phyloP scores from a whole-genome alignment of 768 basidiomycete species.

The Cantharellus anzutake region DNA sequence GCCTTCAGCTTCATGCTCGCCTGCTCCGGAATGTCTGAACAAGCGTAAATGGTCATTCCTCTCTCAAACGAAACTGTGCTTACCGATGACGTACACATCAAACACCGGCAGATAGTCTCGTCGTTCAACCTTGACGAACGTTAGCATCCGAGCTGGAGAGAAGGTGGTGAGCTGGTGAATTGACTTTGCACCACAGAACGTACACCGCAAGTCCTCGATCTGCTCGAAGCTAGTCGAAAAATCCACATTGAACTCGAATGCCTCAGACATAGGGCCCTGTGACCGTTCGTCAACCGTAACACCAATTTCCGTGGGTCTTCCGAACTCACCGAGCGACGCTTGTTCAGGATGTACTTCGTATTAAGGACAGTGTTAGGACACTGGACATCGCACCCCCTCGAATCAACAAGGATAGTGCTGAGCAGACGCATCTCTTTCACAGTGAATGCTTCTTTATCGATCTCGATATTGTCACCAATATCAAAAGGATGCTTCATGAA shows the following conservation, averaged over 20 bases:
- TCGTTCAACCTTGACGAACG: constrained; percentile 47
- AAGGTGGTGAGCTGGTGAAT: background rate
- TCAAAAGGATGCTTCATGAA: constrained; percentile 69
- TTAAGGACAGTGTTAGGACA: constrained; percentile 49
- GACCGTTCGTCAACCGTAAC: constrained; percentile 54
- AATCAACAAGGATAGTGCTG: constrained; percentile 51
- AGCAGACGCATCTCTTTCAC: constrained; percentile 80
- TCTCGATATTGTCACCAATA: constrained; percentile 52
- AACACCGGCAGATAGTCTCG: constrained; percentile 62
- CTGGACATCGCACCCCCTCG: constrained; percentile 39
- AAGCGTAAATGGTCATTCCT: background rate
- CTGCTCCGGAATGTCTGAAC: constrained; percentile 59
- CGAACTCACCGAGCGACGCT: background rate
- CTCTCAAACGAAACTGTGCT: constrained; percentile 5
- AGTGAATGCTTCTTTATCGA: constrained; percentile 33
- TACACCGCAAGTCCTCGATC: constrained; percentile 36
- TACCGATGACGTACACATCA: constrained; percentile 51
- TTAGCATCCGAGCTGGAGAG: constrained; percentile 51
- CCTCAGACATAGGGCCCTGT: constrained; percentile 67
- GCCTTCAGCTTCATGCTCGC: constrained; percentile 55
- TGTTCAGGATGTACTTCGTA: constrained; percentile 10
- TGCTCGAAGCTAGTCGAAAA: constrained; percentile 67
- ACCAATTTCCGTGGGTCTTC: constrained; percentile 12
- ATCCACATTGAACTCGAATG: constrained; percentile 62
- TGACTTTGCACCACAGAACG: background rate